Evolutionary conservation across 345 rosid species (phyloP).

Genomic region (Gossypium bickii): DNA sequence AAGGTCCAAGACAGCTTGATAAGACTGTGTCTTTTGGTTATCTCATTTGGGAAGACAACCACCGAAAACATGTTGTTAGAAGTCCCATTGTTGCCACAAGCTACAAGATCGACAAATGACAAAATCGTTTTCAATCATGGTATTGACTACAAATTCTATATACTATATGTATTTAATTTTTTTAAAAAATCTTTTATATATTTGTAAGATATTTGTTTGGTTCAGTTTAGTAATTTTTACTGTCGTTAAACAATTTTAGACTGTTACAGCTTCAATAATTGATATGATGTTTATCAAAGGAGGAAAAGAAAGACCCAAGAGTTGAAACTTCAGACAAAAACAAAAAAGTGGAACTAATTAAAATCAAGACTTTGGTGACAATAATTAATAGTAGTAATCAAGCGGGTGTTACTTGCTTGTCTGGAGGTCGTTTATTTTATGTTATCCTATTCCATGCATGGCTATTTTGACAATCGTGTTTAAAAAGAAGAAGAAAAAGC

Average conservation of each 20-base stretch:
- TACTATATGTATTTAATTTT: too few species aligned
- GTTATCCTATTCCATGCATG: neutral
- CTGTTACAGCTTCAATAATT: neutral
- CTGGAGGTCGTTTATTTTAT: neutral
- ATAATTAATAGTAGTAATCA: neutral
- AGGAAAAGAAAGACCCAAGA: neutral
- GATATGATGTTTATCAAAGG: neutral
- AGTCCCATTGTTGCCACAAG: conserved; percentile 50
- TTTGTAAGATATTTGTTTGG: neutral
- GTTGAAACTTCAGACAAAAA: neutral
- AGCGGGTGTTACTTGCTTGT: neutral
- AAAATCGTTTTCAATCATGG: neutral
- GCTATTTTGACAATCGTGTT: too few species aligned
- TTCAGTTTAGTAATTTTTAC: neutral
- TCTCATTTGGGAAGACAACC: conserved; percentile 46
- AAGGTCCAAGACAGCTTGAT: conserved; percentile 26
- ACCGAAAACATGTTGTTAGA: conserved; percentile 33
- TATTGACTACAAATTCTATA: too few species aligned
- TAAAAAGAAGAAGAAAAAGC: neutral
- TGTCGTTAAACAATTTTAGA: neutral
- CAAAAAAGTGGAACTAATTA: neutral
- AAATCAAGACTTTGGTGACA: neutral
- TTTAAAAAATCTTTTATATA: neutral
- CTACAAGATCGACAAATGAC: neutral
- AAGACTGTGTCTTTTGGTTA: conserved; percentile 29